phyloP scores from a whole-genome alignment of 495 filamentous ascomycete species.

The Talaromyces trachyspermus region DNA sequence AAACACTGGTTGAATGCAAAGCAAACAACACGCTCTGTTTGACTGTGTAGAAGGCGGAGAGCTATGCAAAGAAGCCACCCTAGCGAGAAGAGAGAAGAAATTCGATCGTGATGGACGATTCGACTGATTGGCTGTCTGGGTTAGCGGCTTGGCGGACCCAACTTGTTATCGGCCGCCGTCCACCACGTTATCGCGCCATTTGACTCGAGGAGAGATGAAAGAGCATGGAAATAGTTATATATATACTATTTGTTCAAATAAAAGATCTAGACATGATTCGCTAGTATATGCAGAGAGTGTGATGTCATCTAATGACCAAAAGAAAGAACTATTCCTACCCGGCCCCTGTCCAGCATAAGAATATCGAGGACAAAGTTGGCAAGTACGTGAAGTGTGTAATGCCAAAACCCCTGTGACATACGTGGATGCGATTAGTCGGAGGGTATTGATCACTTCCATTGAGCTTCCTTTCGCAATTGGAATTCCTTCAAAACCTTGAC shows the following conservation, averaged over 20 bases:
- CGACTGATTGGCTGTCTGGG: background rate
- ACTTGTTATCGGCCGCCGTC: no score
- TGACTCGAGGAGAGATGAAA: background rate
- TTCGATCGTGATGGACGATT: no score
- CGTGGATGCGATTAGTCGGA: no score
- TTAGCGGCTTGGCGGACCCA: background rate
- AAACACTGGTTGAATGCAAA: background rate
- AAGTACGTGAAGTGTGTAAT: background rate
- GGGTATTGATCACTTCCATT: constrained; percentile 45
- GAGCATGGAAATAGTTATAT: no score
- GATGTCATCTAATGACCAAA: background rate
- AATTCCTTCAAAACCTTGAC: constrained; percentile 69
- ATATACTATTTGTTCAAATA: background rate
- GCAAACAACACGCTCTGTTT: background rate
- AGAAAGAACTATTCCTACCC: background rate
- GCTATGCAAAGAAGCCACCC: constrained; percentile 38
- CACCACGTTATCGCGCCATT: background rate
- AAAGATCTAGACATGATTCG: background rate
- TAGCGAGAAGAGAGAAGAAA: constrained; percentile 16
- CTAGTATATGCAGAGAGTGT: background rate
- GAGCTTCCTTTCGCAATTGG: constrained; percentile 57
- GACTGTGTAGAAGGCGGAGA: constrained; percentile 8
- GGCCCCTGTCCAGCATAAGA: background rate
- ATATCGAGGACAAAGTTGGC: no score
- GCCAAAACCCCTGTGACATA: background rate